phyloP scores from a whole-genome alignment of 768 basidiomycete species.

The Russula vinacea region DNA sequence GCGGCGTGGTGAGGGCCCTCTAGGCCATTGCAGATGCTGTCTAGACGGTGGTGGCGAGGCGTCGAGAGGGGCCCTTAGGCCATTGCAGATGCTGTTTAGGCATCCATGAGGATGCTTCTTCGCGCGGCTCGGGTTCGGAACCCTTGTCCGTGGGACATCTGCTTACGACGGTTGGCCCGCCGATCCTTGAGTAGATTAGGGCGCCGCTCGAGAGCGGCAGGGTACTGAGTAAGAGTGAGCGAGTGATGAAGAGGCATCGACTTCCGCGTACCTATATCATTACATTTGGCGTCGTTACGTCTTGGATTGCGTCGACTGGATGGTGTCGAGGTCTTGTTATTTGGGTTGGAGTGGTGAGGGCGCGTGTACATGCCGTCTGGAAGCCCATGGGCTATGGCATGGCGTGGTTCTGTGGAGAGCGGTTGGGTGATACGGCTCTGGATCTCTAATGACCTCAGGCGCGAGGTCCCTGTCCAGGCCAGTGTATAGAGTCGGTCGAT shows the following conservation, averaged over 20 bases:
- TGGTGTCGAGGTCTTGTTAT: no score
- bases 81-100: background rate
- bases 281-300: background rate
- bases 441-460: background rate
- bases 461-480: background rate
- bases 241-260: background rate
- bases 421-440: background rate
- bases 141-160: background rate
- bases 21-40: no score
- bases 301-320: background rate
- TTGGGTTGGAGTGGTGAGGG: no score
- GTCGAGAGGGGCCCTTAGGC: background rate
- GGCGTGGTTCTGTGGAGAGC: no score
- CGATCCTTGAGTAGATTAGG: no score
- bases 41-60: no score
- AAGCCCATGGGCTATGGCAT: background rate
- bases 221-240: background rate
- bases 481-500: background rate
- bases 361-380: background rate
- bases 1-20: no score
- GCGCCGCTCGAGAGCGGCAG: background rate
- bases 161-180: background rate
- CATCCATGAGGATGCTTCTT: background rate
- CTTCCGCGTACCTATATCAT: background rate
- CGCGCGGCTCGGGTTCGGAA: background rate